phyloP scores from a whole-genome alignment of 148 eudicot genomes.

The Nepenthes mirabilis region DNA sequence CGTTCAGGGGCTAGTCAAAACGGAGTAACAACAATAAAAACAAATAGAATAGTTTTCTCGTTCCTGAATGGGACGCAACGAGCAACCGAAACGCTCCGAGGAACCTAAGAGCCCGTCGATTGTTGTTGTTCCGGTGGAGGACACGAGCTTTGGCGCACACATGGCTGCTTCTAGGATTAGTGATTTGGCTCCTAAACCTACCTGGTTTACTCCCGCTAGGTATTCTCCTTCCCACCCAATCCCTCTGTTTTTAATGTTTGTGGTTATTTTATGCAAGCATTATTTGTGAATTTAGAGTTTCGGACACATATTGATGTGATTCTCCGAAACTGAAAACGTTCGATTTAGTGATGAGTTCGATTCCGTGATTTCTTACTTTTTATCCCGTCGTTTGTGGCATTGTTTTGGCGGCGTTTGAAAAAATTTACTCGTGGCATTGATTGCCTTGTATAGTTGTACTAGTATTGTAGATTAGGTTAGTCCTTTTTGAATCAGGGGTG shows the following conservation, averaged over 20 bases:
- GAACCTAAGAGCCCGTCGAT: slow-evolving; percentile 17
- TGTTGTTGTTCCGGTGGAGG: slow-evolving; percentile 18
- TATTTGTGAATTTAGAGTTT: not conserved
- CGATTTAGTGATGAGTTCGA: not conserved
- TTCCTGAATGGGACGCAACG: slow-evolving; percentile 16
- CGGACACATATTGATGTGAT: not conserved
- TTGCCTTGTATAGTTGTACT: no score
- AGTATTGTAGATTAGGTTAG: no score
- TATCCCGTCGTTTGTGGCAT: no score
- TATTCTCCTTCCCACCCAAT: slow-evolving; percentile 5
- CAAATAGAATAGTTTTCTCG: not conserved
- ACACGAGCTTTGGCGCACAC: slow-evolving; percentile 11
- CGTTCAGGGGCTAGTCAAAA: not conserved
- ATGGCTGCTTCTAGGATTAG: slow-evolving; percentile 13
- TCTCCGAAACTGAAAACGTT: no score
- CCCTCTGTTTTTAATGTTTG: not conserved
- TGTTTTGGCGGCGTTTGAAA: no score
- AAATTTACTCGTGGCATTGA: no score
- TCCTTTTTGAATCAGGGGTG: no score
- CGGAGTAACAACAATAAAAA: no score
- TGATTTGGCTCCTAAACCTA: slow-evolving; percentile 29
- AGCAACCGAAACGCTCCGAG: slow-evolving; percentile 12
- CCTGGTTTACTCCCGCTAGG: slow-evolving; percentile 87
- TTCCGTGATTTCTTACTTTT: not conserved
- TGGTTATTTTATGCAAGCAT: not conserved